phyloP scores from a whole-genome alignment of 495 filamentous ascomycete species.

The Neurospora discreta region DNA sequence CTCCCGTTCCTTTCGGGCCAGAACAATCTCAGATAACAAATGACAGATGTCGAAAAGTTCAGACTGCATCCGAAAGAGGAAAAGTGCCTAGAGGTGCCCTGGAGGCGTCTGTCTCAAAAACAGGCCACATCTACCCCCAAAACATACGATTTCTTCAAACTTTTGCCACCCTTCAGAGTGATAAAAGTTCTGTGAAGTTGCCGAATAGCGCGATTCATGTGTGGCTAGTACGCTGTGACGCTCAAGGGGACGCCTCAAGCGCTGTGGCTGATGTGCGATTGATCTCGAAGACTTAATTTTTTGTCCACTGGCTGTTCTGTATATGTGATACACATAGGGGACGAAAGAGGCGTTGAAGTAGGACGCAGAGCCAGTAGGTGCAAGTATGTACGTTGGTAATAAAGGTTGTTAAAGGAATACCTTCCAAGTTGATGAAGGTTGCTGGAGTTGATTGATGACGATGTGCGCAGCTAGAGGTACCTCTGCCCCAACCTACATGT shows the following conservation, averaged over 20 bases:
- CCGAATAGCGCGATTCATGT: neutral
- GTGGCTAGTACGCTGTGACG: neutral
- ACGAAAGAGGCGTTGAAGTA: neutral
- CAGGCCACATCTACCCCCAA: neutral
- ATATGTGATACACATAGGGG: neutral
- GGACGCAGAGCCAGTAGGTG: neutral
- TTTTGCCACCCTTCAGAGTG: neutral
- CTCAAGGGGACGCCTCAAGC: neutral
- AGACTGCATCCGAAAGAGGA: neutral
- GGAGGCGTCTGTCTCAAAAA: neutral
- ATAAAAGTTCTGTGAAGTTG: neutral
- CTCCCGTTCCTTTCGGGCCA: neutral
- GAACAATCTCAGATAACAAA: neutral
- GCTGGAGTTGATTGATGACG: neutral
- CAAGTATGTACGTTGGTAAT: too few species aligned
- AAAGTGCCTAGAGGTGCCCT: neutral
- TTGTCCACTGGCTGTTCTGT: neutral
- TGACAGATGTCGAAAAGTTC: neutral
- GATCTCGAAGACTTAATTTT: neutral
- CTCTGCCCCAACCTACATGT: neutral
- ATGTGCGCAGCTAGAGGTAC: neutral
- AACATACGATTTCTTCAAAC: neutral
- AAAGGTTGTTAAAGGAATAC: too few species aligned
- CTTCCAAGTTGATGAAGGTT: too few species aligned
- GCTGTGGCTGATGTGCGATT: neutral